Percentiles rank a stretch among this genome's conserved stretches.
Evolutionary conservation across 768 basidiomycete genomes (phyloP).

Genomic region (Boletus eberwhitei): DNA sequence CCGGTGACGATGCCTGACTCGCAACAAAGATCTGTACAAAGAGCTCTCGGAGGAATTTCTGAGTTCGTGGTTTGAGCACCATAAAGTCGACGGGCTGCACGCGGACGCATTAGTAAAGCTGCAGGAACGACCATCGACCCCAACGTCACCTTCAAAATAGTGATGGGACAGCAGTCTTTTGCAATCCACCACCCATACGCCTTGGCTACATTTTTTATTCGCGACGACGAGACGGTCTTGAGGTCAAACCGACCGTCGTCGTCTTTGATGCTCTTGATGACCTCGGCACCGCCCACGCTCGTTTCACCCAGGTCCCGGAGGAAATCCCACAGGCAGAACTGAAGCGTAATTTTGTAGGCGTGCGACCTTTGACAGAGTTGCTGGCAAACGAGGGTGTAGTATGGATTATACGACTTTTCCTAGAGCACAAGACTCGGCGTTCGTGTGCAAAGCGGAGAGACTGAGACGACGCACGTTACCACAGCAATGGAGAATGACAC

Average conservation of each 20-base stretch:
- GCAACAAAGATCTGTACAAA: slow-evolving; percentile 67
- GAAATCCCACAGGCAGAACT: slow-evolving; percentile 97
- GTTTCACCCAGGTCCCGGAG: slow-evolving; percentile 86
- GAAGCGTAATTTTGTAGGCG: slow-evolving; percentile 86
- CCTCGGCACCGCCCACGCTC: slow-evolving; percentile 73
- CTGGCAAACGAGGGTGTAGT: slow-evolving; percentile 86
- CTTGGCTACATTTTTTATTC: slow-evolving; percentile 70
- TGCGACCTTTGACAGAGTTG: slow-evolving; percentile 78
- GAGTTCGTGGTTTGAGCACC: slow-evolving; percentile 58
- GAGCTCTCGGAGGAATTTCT: slow-evolving; percentile 66
- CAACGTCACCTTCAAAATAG: slow-evolving; percentile 72
- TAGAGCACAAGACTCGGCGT: neutral
- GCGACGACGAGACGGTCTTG: slow-evolving; percentile 53
- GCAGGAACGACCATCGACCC: neutral
- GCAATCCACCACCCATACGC: slow-evolving; percentile 94
- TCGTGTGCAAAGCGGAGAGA: neutral
- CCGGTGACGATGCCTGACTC: slow-evolving; percentile 71
- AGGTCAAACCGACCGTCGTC: slow-evolving; percentile 43
- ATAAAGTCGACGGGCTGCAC: slow-evolving; percentile 86
- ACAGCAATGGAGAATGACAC: slow-evolving; percentile 89
- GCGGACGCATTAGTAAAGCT: neutral
- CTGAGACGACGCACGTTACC: slow-evolving; percentile 61
- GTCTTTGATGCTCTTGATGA: slow-evolving; percentile 59
- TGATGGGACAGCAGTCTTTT: slow-evolving; percentile 70
- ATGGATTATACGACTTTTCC: slow-evolving; percentile 95